Evolutionary conservation across 1,284 basidiomycete species (phyloP).

Genomic region (Boletus putidus): DNA sequence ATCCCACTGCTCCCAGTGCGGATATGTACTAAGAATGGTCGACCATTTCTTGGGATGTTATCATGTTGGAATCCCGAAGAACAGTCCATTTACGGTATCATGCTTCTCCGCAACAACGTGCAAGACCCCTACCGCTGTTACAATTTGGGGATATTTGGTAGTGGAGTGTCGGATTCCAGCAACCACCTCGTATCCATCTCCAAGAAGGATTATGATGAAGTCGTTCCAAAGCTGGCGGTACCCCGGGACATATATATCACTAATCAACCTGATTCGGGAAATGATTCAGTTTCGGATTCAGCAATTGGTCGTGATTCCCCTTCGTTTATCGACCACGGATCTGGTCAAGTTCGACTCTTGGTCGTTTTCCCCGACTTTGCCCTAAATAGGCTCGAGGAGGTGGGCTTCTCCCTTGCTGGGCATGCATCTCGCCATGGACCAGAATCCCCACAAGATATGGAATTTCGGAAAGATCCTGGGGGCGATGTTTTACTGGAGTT

Average conservation of each 20-base stretch:
- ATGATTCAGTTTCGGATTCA: background rate
- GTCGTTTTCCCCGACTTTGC: background rate
- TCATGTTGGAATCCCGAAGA: constrained; percentile 1
- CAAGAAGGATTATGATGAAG: background rate
- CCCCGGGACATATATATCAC: background rate
- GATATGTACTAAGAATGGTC: background rate
- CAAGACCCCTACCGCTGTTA: background rate
- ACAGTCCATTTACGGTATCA: background rate
- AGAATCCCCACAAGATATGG: background rate
- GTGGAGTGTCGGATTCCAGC: background rate
- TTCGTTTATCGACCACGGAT: no score
- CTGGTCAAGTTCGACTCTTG: background rate
- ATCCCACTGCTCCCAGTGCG: background rate
- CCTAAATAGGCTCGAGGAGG: background rate
- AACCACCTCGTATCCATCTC: background rate
- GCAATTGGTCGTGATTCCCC: background rate
- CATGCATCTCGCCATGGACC: background rate
- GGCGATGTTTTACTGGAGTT: background rate
- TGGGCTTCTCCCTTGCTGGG: background rate
- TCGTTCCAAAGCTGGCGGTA: background rate
- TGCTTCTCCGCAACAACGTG: background rate
- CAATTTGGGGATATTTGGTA: background rate
- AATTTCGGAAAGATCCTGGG: background rate
- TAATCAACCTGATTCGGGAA: background rate
- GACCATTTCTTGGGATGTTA: background rate